A percentile compares a stretch with the other conserved stretches of the same genome.
Evolutionary conservation across 2,329 filamentous ascomycete species (phyloP).

Genomic region (Aschersonia sp.): DNA sequence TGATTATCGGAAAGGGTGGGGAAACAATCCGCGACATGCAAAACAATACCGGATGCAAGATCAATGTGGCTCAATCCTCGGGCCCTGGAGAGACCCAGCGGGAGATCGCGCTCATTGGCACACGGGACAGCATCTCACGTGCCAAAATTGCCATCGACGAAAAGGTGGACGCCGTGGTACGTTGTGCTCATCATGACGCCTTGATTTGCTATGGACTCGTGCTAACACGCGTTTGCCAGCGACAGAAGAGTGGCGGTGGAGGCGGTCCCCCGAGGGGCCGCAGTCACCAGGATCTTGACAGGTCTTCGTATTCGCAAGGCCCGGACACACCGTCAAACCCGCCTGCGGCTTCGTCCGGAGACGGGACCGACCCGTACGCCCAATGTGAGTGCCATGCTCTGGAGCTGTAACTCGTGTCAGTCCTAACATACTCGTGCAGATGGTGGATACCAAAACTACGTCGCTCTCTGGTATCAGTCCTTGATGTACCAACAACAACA

Average conservation of each 20-base stretch:
- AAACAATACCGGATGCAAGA: conserved; percentile 75
- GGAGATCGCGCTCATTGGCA: conserved; percentile 75
- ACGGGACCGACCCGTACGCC: conserved; percentile 56
- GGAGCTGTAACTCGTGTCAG: not conserved
- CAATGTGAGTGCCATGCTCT: conserved; percentile 38
- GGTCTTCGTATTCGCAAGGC: conserved; percentile 34
- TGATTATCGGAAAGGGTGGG: conserved; percentile 92
- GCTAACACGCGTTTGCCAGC: conserved; percentile 16
- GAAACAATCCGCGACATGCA: conserved; percentile 95
- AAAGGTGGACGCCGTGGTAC: conserved; percentile 79
- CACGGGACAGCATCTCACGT: conserved; percentile 58
- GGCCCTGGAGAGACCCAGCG: conserved; percentile 66
- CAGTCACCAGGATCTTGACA: conserved; percentile 38
- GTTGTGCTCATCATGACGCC: conserved; percentile 16
- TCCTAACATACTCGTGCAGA: conserved; percentile 28
- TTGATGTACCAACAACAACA: conserved; percentile 24
- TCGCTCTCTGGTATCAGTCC: conserved; percentile 69
- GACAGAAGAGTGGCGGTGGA: conserved; percentile 36
- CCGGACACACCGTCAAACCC: conserved; percentile 27
- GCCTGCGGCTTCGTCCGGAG: conserved; percentile 28
- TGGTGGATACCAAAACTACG: conserved; percentile 69
- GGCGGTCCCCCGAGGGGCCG: conserved; percentile 25
- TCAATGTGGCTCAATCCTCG: conserved; percentile 76
- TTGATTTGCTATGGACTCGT: not conserved
- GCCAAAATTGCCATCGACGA: conserved; percentile 81